Evolutionary conservation across 2,329 filamentous ascomycete genomes (phyloP), one percentile per base, ranked within the genome.

Genomic region (Penicillium sumatraense): DNA sequence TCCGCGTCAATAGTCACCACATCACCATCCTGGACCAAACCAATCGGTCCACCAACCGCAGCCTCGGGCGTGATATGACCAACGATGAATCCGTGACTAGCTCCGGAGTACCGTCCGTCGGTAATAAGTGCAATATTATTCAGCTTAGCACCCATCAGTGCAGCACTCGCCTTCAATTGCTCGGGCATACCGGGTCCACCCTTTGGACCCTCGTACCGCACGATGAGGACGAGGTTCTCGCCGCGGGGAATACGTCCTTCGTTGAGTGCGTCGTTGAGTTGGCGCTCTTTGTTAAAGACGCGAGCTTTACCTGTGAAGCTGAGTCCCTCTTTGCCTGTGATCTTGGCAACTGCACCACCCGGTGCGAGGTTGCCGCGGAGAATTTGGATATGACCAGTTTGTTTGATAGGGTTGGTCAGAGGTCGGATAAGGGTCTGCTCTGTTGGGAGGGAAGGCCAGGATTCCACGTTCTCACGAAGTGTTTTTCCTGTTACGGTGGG

Each of bases 181-280:
- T 98, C 93, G 2, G 93, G 93, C 93, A 98, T 98, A 40, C 93
- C 93, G 0, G 93, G 93, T 0, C 93, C 93, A 59, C 93, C 93
- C 71, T 91, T 93, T 11, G 93, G 93, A 0, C 93, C 93, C 72
- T 98, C 93, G 72, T 97, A 97, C 20, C 93, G 88, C 51, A 98
- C 92, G 27, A 97, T 86, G 24, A 97, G 80, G 18, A 97, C 93
- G 13, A 96, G 82, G 69, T 96, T 95, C 69, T 95, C 91, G 57
- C 85, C 85, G 31, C 86, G 85, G 0, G 86, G 84, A 44, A 91
- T 89, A 47, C 88, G 81, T 51, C 91, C 88, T 18, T 79, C 78
- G 21, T 86, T 87, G 11, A 98, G 81, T 0, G 93, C 92, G 0
- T 81, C 76, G 71, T 96, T 87, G 41, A 97, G 86, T 63, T 88